These are phyloP conservation scores for Boletus bicolor DNA, from an alignment of 768 basidiomycete species.

Conservation along the genomic window DNA sequence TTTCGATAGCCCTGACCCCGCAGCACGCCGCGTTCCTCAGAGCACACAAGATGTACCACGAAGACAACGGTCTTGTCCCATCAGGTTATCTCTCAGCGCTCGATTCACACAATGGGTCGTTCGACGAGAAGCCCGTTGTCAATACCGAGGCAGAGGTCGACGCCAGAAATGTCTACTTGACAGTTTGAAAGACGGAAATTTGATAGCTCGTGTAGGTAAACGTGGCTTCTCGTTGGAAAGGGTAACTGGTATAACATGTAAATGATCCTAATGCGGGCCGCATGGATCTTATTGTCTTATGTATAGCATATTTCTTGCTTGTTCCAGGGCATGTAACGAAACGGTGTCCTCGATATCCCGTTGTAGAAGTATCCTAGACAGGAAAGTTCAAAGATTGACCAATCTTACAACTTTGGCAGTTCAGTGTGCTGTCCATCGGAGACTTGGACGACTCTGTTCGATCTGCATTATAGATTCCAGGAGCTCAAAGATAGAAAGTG, in stretches of 20 bases:
- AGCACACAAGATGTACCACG: slow-evolving; percentile 24
- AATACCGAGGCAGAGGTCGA: background rate
- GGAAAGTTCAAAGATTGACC: background rate
- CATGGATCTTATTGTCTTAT: background rate
- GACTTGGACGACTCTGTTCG: slow-evolving; percentile 55
- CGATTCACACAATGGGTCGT: slow-evolving; percentile 1
- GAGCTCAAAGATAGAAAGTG: background rate
- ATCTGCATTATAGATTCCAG: slow-evolving; percentile 3
- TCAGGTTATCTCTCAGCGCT: slow-evolving; percentile 22
- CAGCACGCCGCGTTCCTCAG: slow-evolving; percentile 20
- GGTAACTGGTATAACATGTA: background rate
- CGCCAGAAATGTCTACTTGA: slow-evolving; percentile 13
- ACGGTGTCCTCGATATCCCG: background rate
- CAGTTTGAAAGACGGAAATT: background rate
- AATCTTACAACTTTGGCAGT: slow-evolving; percentile 6
- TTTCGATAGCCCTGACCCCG: slow-evolving; percentile 23
- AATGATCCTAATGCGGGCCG: background rate
- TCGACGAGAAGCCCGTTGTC: slow-evolving; percentile 8
- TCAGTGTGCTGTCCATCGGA: slow-evolving; percentile 35
- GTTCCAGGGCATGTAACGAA: background rate
- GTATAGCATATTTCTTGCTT: slow-evolving; percentile 5
- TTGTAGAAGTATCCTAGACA: background rate
- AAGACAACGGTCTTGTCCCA: slow-evolving; percentile 24
- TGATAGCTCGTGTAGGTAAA: background rate
- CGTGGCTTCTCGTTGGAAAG: slow-evolving; percentile 7